Conservation (phyloP, 495 filamentous ascomycete species). For the Paragyromitra xinjiangensis region DNA sequence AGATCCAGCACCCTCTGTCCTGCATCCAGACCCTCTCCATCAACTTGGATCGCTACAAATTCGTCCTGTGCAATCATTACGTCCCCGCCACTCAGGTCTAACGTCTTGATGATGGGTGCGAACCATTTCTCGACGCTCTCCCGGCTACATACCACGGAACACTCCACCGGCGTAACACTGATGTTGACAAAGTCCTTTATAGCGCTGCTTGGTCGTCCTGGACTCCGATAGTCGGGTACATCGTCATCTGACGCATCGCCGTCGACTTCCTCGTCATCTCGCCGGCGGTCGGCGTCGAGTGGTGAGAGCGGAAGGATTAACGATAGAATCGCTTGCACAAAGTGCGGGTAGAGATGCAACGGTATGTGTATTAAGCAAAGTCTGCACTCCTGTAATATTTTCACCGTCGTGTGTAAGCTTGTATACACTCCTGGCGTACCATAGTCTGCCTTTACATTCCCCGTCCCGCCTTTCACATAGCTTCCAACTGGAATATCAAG, state of each 20-base stretch:
- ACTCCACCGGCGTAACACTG: conserved; percentile 89
- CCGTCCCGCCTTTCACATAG: conserved; percentile 24
- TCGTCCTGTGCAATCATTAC: conserved; percentile 81
- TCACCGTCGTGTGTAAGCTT: conserved; percentile 58
- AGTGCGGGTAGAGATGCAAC: conserved; percentile 77
- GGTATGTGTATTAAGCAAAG: conserved; percentile 93
- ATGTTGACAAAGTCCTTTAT: conserved; percentile 87
- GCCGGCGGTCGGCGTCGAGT: conserved; percentile 15
- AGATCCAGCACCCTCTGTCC: conserved; percentile 93
- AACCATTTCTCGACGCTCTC: conserved; percentile 77
- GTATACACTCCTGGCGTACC: conserved; percentile 47
- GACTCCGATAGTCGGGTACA: conserved; percentile 42
- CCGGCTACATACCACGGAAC: conserved; percentile 86
- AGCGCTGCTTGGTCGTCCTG: conserved; percentile 49
- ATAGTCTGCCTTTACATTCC: conserved; percentile 32
- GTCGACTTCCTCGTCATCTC: conserved; percentile 8
- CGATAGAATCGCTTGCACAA: conserved; percentile 82
- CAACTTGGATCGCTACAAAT: conserved; percentile 87
- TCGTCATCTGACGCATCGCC: conserved; percentile 37
- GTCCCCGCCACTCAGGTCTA: conserved; percentile 62
- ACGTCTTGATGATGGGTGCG: conserved; percentile 69
- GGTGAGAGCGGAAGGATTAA: conserved; percentile 72
- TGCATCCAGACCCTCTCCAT: conserved; percentile 86
- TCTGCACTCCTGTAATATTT: conserved; percentile 75
- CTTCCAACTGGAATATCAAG: conserved; percentile 35